phyloP scores from a whole-genome alignment of 2,329 filamentous ascomycete genomes.

The Venturia oleaginea region DNA sequence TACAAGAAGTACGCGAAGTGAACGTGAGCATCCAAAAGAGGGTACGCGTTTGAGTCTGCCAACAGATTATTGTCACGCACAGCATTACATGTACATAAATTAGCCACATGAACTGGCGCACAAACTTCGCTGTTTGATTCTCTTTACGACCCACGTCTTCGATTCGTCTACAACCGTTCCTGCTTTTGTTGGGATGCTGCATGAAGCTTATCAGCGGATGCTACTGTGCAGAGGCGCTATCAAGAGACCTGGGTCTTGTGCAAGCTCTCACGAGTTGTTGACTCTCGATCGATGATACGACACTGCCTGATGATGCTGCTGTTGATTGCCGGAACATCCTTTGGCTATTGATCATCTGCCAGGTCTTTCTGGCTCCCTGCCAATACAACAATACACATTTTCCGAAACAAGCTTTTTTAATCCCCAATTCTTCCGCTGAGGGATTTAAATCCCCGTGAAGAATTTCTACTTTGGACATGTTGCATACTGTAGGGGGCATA shows the following conservation, averaged over 20 bases:
- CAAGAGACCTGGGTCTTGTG: background rate
- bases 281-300: too few relatives aligned
- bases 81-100: conserved; percentile 1
- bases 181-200: background rate
- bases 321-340: background rate
- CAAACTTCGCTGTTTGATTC: background rate
- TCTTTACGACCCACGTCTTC: background rate
- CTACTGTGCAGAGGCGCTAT: background rate
- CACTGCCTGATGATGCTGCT: background rate
- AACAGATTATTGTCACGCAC: background rate
- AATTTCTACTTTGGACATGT: background rate
- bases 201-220: background rate
- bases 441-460: background rate
- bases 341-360: background rate
- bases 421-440: background rate
- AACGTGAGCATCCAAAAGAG: background rate
- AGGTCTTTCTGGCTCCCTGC: background rate
- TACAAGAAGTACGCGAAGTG: conserved; percentile 49
- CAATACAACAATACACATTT: background rate
- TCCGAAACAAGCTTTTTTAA: background rate
- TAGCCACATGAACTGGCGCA: background rate
- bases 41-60: background rate
- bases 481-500: background rate
- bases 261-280: background rate
- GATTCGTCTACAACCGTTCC: background rate